phyloP scores from a whole-genome alignment of 805 yeast species.

The Cyberlindnera saturnus region DNA sequence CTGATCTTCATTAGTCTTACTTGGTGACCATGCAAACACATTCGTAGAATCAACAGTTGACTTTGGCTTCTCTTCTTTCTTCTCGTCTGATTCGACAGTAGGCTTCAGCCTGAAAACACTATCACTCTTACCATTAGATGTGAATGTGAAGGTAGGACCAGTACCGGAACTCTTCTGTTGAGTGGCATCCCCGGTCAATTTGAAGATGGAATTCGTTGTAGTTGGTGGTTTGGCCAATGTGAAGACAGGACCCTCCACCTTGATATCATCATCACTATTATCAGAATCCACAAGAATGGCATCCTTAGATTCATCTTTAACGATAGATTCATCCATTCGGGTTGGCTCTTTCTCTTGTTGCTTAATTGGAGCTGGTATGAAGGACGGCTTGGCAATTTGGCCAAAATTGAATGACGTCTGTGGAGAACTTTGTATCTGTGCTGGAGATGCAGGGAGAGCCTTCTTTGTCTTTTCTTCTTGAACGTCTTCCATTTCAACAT shows the following conservation, averaged over 20 bases:
- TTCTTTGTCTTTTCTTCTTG: constrained; percentile 12
- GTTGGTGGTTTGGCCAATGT: constrained; percentile 41
- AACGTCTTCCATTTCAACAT: constrained; percentile 16
- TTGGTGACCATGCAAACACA: constrained; percentile 22
- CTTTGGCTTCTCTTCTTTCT: constrained; percentile 3
- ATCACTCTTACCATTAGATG: constrained; percentile 24
- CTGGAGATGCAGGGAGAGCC: constrained; percentile 13
- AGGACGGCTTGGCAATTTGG: constrained; percentile 7
- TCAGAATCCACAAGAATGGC: constrained; percentile 28
- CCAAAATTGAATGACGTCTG: constrained; percentile 17
- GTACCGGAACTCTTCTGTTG: constrained; percentile 23
- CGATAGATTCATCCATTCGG: constrained; percentile 9
- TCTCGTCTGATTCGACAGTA: constrained; percentile 6
- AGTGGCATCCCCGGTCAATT: constrained; percentile 27
- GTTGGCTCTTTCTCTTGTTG: constrained; percentile 3
- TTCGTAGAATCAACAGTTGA: constrained; percentile 6
- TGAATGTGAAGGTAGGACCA: constrained; percentile 36
- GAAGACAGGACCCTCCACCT: constrained; percentile 71
- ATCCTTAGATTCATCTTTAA: neutral
- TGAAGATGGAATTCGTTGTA: constrained; percentile 44
- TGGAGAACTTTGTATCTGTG: constrained; percentile 4
- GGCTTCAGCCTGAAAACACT: constrained; percentile 29
- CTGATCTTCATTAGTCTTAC: constrained; percentile 14
- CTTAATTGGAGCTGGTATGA: neutral
- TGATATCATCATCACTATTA: constrained; percentile 56